Evolutionary conservation across 495 filamentous ascomycete species (phyloP).

Genomic region (Acidiella bohemica): DNA sequence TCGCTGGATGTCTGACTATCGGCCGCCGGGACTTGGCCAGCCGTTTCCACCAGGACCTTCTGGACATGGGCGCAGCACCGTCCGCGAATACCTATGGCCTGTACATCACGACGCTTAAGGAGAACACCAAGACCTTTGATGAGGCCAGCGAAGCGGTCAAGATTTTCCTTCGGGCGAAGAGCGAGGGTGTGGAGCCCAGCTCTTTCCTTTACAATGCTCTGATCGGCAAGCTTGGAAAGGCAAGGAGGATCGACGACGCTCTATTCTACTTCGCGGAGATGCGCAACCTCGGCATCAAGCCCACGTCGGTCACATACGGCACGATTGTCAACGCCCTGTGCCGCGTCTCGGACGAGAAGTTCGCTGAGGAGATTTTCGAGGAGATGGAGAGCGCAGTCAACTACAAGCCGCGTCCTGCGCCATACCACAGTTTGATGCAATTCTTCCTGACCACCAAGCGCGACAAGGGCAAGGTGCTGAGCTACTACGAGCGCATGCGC

Average conservation of each 20-base stretch:
- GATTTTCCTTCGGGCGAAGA: conserved; percentile 85
- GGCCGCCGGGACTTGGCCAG: conserved; percentile 67
- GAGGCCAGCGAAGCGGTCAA: conserved; percentile 93
- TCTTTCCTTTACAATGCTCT: conserved; percentile 98
- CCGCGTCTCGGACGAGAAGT: conserved; percentile 92
- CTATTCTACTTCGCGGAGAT: conserved; percentile 97
- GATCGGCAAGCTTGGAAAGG: conserved; percentile 96
- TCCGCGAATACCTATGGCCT: conserved; percentile 95
- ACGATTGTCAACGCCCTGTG: conserved; percentile 96
- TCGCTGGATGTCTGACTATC: conserved; percentile 75
- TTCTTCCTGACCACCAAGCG: conserved; percentile 97
- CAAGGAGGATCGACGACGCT: conserved; percentile 92
- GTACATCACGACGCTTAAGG: conserved; percentile 95
- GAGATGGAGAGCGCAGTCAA: conserved; percentile 99
- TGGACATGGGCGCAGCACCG: conserved; percentile 74
- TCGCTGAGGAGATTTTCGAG: conserved; percentile 94
- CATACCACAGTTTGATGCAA: conserved; percentile 98
- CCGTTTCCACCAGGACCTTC: conserved; percentile 78
- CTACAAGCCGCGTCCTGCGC: conserved; percentile 92
- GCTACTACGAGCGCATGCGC: conserved; percentile 91
- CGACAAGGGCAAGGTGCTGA: conserved; percentile 84
- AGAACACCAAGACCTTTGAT: conserved; percentile 92
- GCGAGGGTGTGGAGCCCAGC: conserved; percentile 88
- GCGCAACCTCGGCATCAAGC: conserved; percentile 81
- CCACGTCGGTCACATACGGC: conserved; percentile 94